Base-by-base conservation (phyloP, 805 yeast species). In the Kuraishia piskuri region DNA sequence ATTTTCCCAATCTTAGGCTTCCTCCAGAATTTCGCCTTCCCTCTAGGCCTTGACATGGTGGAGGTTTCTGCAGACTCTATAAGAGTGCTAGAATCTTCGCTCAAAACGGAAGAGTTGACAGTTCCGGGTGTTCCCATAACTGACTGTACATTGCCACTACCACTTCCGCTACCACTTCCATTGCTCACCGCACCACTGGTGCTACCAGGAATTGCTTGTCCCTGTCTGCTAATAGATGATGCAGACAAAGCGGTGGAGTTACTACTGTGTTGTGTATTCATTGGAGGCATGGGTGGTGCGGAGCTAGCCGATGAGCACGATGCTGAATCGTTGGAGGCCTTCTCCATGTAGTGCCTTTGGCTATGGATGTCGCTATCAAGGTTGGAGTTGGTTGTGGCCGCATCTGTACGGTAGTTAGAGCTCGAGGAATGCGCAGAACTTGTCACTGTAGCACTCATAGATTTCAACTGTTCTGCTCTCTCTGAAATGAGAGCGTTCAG, bases 21-120 rank as follows among this genome's bases (percentile, higher is more conserved):
- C 23, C 57, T 63, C 73, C 73, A 69, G 54, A 69, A 69, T 48
- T 68, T 58, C 2, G 63, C 59, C 52, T 60, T 68, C 17, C 59
- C 56, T 47, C 60, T 62, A 20, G 63, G 64, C 50, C 60, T 59
- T 31, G 54, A 25, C 6, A 49, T 22, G n/a, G 22, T 9, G 23
- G 48, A 20, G 40, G 3, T 31, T 31, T 31, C 40, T n/a, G 40
- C 14, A 31, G 17, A 6, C 40, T 51, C 53, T 14, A 36, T 48
- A 20, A 53, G 40, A 14, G 53, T 55, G 36, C 53, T 54, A n/a
- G 54, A 55, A 37, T 48, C 52, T 4, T 44, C 53, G 14, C 50
- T 50, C 20, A 21, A 24, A 3, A n/a, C 26, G 12, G 48, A 46
- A 10, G 25, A 25, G 19, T 46, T 46, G 20, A n/a, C 19, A 7